Percentiles rank a stretch among this genome's conserved stretches.
Evolutionary conservation across 805 yeast genomes (phyloP).

Genomic region (Cyberlindnera subsufficiens): DNA sequence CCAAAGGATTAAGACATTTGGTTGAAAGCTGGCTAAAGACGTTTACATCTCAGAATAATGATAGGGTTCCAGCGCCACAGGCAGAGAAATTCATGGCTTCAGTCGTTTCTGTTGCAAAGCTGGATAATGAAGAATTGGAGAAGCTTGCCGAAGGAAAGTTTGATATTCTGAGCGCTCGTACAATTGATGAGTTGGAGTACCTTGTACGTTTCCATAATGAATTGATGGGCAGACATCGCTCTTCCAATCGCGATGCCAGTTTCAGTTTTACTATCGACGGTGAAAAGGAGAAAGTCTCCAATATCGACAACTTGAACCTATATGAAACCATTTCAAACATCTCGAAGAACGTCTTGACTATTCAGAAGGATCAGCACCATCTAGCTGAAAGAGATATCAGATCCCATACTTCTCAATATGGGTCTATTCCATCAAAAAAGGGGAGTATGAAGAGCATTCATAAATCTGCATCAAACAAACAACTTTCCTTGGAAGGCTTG

Average conservation of each 20-base stretch:
- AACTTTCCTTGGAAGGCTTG: constrained; percentile 42
- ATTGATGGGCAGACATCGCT: constrained; percentile 23
- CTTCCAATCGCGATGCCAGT: constrained; percentile 7
- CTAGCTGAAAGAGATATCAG: constrained; percentile 8
- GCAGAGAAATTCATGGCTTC: constrained; percentile 21
- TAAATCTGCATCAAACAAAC: constrained; percentile 35
- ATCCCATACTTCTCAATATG: constrained; percentile 51
- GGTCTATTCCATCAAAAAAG: constrained; percentile 42
- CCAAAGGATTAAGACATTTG: constrained; percentile 18
- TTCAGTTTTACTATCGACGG: constrained; percentile 19
- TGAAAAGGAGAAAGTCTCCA: constrained; percentile 10
- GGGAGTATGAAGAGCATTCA: constrained; percentile 1
- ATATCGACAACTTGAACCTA: constrained; percentile 24
- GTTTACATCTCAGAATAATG: constrained; percentile 7
- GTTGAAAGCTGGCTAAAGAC: constrained; percentile 20
- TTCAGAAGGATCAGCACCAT: constrained; percentile 10
- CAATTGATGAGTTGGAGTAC: constrained; percentile 61
- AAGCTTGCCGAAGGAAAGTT: constrained; percentile 36
- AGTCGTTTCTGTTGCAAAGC: constrained; percentile 23
- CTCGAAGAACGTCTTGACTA: constrained; percentile 18
- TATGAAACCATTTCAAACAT: constrained; percentile 23
- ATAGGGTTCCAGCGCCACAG: constrained; percentile 6
- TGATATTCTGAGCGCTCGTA: constrained; percentile 65
- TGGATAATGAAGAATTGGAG: constrained; percentile 27
- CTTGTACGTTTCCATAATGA: constrained; percentile 42